Base-by-base conservation (phyloP, 164 flowering plant species). In the Annona squamosa region DNA sequence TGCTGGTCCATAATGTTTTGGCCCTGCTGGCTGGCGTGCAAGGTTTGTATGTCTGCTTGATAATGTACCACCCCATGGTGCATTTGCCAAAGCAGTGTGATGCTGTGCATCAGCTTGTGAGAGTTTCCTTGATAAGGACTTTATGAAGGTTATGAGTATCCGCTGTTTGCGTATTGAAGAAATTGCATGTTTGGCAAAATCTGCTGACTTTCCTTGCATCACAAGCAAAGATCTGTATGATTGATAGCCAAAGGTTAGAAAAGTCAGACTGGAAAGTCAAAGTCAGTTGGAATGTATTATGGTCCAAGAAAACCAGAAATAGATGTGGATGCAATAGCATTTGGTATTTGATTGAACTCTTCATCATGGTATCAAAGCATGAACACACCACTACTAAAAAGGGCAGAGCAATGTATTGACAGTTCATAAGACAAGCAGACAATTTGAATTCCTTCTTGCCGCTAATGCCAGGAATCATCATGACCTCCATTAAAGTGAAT, bases 121-220 rank as follows among this genome's bases (percentile, higher is more conserved):
- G 13, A 63, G 48, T 79, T 79, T 90, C 81, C 77, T 88, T 67
- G 93, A 88, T 48, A 74, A 89, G 63, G 84, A 85, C 75, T 89
- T 91, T 47, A 85, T 79, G 73, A 93, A 85, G 47, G 94, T 90
- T 63, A 91, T 80, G 41, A 93, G 86, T 17, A 89, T 82, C 2
- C 98, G 87, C 57, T 91, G 92, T 73, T 88, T 93, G 44, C 88
- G 83, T 48, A 80, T 44, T 61, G 92, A 83, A 26, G 92, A 82
- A 67, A 91, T 85, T 41, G 98, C 97, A 77, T 89, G 90, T 67
- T 82, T 88, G 4, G 94, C 86, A 59, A 89, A 76, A 74, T 93
- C 97, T 59, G 95, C 75, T 17, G 90, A 90, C 74, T 79, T 90
- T 63, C 97, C 97, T 88, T 93, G 85, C 86, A 91, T 78, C 65